phyloP scores from a whole-genome alignment of 345 rosid genomes.

The Lepidium aucheri region DNA sequence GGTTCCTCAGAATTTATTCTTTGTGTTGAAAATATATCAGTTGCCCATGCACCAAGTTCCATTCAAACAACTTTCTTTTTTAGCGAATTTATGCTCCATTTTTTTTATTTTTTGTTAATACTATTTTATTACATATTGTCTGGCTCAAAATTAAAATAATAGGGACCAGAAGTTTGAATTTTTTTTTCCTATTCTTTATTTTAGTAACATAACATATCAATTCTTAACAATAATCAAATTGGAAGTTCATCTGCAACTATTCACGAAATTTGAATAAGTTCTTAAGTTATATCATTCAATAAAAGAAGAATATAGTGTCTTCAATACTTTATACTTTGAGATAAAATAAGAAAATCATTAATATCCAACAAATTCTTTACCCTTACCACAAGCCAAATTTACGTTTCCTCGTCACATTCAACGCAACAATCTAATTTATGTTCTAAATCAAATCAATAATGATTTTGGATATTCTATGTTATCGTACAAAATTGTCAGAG shows the following conservation, averaged over 20 bases:
- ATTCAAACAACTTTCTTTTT: slow-evolving; percentile 11
- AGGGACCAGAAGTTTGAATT: not conserved
- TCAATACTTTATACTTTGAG: not conserved
- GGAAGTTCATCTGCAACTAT: not conserved
- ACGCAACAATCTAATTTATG: not conserved
- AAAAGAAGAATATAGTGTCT: not conserved
- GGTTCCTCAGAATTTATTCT: slow-evolving; percentile 5
- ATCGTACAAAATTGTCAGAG: not conserved
- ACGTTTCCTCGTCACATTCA: slow-evolving; percentile 3
- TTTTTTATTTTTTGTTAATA: not conserved
- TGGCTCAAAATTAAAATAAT: not conserved
- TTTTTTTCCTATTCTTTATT: too few species aligned
- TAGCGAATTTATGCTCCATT: slow-evolving; percentile 17
- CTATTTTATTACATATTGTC: not conserved
- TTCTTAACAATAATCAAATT: too few species aligned
- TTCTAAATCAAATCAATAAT: not conserved
- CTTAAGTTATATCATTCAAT: not conserved
- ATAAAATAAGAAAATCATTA: not conserved
- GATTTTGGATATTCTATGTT: not conserved
- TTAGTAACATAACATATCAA: too few species aligned
- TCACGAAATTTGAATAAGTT: not conserved
- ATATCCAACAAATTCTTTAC: not conserved
- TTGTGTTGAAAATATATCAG: not conserved
- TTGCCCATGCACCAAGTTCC: slow-evolving; percentile 25
- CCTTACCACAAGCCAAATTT: not conserved